A percentile compares a stretch with the other conserved stretches of the same genome.
These are phyloP conservation scores for Lactarius indigo DNA, from an alignment of 768 basidiomycete species.

Conservation along the genomic window DNA sequence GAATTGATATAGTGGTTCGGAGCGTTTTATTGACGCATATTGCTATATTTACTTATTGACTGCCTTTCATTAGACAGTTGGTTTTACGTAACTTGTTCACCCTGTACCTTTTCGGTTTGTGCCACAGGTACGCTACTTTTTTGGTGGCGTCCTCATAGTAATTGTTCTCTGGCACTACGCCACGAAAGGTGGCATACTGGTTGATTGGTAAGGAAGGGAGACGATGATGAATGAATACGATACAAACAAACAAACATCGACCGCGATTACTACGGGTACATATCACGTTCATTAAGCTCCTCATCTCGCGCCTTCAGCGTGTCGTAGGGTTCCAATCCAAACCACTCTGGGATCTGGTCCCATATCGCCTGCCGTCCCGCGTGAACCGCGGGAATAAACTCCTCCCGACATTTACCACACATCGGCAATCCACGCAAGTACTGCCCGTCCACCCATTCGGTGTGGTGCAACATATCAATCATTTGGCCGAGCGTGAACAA, in stretches of 20 bases:
- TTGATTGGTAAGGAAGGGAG: neutral
- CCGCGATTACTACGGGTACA: slow-evolving; percentile 1
- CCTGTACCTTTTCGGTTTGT: neutral
- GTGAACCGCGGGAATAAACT: slow-evolving; percentile 40
- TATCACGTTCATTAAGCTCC: slow-evolving; percentile 21
- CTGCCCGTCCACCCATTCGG: slow-evolving; percentile 62
- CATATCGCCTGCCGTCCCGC: slow-evolving; percentile 60
- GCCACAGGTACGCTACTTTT: neutral
- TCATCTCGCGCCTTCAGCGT: slow-evolving; percentile 21
- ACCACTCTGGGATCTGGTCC: slow-evolving; percentile 60
- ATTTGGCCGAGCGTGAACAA: slow-evolving; percentile 66
- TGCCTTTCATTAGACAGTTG: neutral
- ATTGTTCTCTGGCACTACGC: neutral
- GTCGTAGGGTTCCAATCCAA: slow-evolving; percentile 29
- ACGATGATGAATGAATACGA: neutral
- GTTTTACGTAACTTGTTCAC: neutral
- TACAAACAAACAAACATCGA: neutral
- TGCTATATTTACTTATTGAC: slow-evolving; percentile 18
- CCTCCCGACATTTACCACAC: slow-evolving; percentile 49
- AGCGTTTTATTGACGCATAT: slow-evolving; percentile 4
- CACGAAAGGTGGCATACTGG: neutral
- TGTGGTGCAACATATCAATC: slow-evolving; percentile 66
- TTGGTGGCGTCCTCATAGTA: neutral
- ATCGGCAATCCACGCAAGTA: slow-evolving; percentile 49
- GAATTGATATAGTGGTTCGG: slow-evolving; percentile 3